Evolutionary conservation across 78 protist genomes (phyloP).

Genomic region (Polysphondylium violaceum): DNA sequence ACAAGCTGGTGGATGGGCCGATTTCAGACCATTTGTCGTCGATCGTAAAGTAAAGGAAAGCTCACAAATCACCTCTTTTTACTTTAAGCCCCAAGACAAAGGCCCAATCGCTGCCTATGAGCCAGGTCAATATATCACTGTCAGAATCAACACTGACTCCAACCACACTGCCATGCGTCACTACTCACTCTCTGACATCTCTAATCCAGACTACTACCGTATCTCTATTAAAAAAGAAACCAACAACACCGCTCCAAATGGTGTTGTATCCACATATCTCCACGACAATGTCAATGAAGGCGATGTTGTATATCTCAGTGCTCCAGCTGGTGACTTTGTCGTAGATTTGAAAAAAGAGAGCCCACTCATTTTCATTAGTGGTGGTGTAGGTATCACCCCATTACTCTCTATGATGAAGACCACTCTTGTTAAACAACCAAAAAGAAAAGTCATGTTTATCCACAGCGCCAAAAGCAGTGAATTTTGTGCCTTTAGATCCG

Average conservation of each 20-base stretch:
- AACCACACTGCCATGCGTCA: conserved; percentile 16
- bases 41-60: background rate
- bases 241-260: background rate
- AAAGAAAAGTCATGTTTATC: conserved; percentile 11
- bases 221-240: conserved; percentile 33
- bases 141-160: background rate
- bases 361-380: conserved; percentile 12
- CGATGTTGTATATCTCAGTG: background rate
- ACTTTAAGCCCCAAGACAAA: conserved; percentile 31
- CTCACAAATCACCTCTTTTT: background rate
- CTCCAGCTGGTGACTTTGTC: conserved; percentile 52
- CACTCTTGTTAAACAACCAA: background rate
- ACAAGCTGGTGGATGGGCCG: conserved; percentile 39
- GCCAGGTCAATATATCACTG: conserved; percentile 53
- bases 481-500: conserved; percentile 1
- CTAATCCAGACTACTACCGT: conserved; percentile 19
- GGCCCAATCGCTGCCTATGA: conserved; percentile 4
- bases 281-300: conserved; percentile 28
- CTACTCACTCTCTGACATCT: background rate
- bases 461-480: background rate
- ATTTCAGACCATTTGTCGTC: conserved; percentile 19
- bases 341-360: background rate
- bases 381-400: conserved; percentile 71
- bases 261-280: conserved; percentile 23
- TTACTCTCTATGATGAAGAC: conserved; percentile 9